These are phyloP conservation scores for Rhodotorula sp. DNA, from an alignment of 1,284 basidiomycete genomes.

Conservation along the genomic window DNA sequence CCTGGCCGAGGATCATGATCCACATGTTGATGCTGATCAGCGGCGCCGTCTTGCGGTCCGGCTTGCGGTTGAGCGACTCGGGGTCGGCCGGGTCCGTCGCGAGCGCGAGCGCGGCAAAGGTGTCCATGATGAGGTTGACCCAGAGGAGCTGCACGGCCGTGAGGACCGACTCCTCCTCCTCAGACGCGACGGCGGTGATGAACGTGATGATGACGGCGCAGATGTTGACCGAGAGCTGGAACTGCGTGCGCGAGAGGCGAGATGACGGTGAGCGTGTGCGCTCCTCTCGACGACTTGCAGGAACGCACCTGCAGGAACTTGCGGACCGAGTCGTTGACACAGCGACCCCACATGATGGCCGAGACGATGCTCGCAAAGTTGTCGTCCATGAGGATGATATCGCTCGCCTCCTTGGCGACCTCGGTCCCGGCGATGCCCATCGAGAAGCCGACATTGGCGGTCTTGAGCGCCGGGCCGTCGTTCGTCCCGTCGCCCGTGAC, in stretches of 20 bases:
- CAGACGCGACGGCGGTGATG: slow-evolving; percentile 80
- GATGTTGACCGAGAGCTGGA: slow-evolving; percentile 95
- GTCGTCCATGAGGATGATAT: slow-evolving; percentile 95
- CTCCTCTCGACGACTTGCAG: too few species aligned
- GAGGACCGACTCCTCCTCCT: slow-evolving; percentile 76
- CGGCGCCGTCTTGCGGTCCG: slow-evolving; percentile 82
- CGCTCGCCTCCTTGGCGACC: slow-evolving; percentile 97
- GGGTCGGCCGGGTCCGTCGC: slow-evolving; percentile 92
- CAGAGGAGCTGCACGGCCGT: slow-evolving; percentile 94
- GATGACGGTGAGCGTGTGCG: too few species aligned
- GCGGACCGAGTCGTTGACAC: slow-evolving; percentile 94
- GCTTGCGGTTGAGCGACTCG: slow-evolving; percentile 78
- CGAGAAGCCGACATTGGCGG: slow-evolving; percentile 89
- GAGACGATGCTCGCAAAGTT: slow-evolving; percentile 95
- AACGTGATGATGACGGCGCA: slow-evolving; percentile 94
- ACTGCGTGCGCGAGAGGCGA: slow-evolving; percentile 52
- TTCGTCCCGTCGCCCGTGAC: slow-evolving; percentile 99
- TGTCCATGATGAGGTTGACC: slow-evolving; percentile 71
- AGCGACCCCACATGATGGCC: slow-evolving; percentile 98
- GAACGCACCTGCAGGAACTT: slow-evolving; percentile 78
- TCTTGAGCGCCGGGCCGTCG: slow-evolving; percentile 94
- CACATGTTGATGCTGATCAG: slow-evolving; percentile 77
- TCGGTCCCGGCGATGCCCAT: slow-evolving; percentile 99
- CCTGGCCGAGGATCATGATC: slow-evolving; percentile 83
- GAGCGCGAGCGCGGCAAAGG: slow-evolving; percentile 90